phyloP scores from a whole-genome alignment of 2,329 filamentous ascomycete genomes.

The Metarhizium sp. region DNA sequence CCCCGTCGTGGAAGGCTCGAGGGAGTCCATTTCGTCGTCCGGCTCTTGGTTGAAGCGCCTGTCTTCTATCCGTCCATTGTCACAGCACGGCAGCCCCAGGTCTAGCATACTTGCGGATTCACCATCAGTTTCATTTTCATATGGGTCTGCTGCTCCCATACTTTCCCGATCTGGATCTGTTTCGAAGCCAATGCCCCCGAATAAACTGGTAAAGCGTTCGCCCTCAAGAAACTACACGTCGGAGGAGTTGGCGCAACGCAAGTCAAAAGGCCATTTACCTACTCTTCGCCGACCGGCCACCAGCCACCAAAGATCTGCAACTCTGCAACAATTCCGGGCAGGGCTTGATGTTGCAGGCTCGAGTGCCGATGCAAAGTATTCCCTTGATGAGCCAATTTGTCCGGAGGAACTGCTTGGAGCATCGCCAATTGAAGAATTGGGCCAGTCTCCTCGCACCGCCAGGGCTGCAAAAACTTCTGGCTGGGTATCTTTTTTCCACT shows the following conservation, averaged over 20 bases:
- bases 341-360: conserved; percentile 17
- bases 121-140: conserved; percentile 54
- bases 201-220: conserved; percentile 70
- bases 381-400: conserved; percentile 24
- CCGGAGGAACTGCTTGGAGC: conserved; percentile 20
- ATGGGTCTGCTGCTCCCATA: conserved; percentile 59
- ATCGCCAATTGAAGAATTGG: conserved; percentile 14
- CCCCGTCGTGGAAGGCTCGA: conserved; percentile 31
- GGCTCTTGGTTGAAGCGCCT: conserved; percentile 66
- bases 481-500: conserved; percentile 53
- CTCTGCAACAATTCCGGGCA: conserved; percentile 46
- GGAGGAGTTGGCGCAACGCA: conserved; percentile 32
- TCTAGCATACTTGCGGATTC: conserved; percentile 59
- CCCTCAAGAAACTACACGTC: conserved; percentile 39
- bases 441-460: conserved; percentile 5
- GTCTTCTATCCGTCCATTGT: conserved; percentile 57
- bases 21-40: conserved; percentile 51
- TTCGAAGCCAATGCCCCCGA: conserved; percentile 45
- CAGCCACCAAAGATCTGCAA: conserved; percentile 68
- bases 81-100: conserved; percentile 53
- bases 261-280: conserved; percentile 51
- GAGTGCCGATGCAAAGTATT: conserved; percentile 19
- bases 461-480: conserved; percentile 7
- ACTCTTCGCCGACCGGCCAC: conserved; percentile 66
- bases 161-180: conserved; percentile 30